Evolutionary conservation across 2,329 filamentous ascomycete genomes (phyloP).

Genomic region (Aureobasidium sp.): DNA sequence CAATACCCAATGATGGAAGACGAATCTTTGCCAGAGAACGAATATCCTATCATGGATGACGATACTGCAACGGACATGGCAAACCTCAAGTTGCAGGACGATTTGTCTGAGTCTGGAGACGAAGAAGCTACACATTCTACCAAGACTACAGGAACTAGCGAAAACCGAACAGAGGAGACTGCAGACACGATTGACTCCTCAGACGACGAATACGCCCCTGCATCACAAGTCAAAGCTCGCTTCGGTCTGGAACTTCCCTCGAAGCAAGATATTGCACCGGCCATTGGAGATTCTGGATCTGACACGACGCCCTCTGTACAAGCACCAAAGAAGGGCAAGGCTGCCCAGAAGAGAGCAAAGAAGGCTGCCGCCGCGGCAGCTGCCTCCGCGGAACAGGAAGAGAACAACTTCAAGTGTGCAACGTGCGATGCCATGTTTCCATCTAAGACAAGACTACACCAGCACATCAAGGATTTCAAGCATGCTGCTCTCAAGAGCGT

Average conservation of each 20-base stretch:
- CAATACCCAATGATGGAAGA: slow-evolving; percentile 11
- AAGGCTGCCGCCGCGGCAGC: slow-evolving; percentile 38
- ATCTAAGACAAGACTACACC: slow-evolving; percentile 64
- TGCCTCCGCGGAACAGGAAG: slow-evolving; percentile 22
- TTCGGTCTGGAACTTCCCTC: slow-evolving; percentile 16
- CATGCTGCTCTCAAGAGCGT: slow-evolving; percentile 49
- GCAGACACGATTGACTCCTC: slow-evolving; percentile 4
- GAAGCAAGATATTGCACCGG: not conserved
- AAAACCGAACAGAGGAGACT: not conserved
- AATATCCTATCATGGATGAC: slow-evolving; percentile 12
- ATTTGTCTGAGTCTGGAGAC: slow-evolving; percentile 9
- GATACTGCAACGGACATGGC: slow-evolving; percentile 16
- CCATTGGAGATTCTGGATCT: slow-evolving; percentile 18
- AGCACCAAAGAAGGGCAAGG: slow-evolving; percentile 33
- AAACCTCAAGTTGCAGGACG: slow-evolving; percentile 16
- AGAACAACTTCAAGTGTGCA: slow-evolving; percentile 58
- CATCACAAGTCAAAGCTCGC: slow-evolving; percentile 32
- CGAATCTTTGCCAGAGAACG: not conserved
- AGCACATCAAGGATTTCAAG: slow-evolving; percentile 57
- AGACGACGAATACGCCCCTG: slow-evolving; percentile 36
- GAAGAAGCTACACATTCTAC: not conserved
- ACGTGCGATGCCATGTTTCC: slow-evolving; percentile 71
- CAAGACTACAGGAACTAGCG: not conserved
- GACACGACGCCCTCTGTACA: slow-evolving; percentile 19
- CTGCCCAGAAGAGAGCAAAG: slow-evolving; percentile 38